Conservation (phyloP, 768 basidiomycete genomes). For the Gloeophyllum trabeum region DNA sequence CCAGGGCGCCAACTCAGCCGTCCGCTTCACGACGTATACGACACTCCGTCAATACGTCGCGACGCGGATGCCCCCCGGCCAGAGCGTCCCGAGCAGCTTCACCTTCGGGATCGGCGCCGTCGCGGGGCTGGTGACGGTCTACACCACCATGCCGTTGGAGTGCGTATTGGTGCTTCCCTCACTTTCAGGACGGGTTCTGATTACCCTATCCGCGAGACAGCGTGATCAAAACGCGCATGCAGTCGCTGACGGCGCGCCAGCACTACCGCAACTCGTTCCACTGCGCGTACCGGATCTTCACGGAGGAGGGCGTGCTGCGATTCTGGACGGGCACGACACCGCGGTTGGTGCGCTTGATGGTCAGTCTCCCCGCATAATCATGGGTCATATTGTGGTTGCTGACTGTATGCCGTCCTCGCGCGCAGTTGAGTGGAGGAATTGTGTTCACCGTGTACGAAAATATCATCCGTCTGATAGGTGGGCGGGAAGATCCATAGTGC, state of each 20-base stretch:
- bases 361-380: slow-evolving; percentile 30
- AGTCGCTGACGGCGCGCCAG: slow-evolving; percentile 69
- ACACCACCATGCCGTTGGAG: slow-evolving; percentile 82
- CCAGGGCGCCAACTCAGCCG: slow-evolving; percentile 95
- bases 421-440: slow-evolving; percentile 83
- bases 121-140: slow-evolving; percentile 92
- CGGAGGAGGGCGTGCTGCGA: slow-evolving; percentile 82
- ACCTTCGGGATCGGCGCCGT: slow-evolving; percentile 93
- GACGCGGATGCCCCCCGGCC: slow-evolving; percentile 72
- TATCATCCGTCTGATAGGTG: slow-evolving; percentile 43
- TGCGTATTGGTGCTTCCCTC: slow-evolving; percentile 25
- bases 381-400: slow-evolving; percentile 1
- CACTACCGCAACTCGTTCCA: slow-evolving; percentile 94
- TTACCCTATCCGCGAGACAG: slow-evolving; percentile 24
- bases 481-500: slow-evolving; percentile 8
- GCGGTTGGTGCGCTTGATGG: slow-evolving; percentile 71
- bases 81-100: slow-evolving; percentile 73
- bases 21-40: slow-evolving; percentile 91
- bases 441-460: slow-evolving; percentile 90
- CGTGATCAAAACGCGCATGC: slow-evolving; percentile 98
- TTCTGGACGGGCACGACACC: slow-evolving; percentile 99
- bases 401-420: background rate
- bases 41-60: slow-evolving; percentile 92
- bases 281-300: slow-evolving; percentile 89
- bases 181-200: background rate